Evolutionary conservation across 2,329 filamentous ascomycete genomes (phyloP).

Genomic region (Thyridium curvatum): DNA sequence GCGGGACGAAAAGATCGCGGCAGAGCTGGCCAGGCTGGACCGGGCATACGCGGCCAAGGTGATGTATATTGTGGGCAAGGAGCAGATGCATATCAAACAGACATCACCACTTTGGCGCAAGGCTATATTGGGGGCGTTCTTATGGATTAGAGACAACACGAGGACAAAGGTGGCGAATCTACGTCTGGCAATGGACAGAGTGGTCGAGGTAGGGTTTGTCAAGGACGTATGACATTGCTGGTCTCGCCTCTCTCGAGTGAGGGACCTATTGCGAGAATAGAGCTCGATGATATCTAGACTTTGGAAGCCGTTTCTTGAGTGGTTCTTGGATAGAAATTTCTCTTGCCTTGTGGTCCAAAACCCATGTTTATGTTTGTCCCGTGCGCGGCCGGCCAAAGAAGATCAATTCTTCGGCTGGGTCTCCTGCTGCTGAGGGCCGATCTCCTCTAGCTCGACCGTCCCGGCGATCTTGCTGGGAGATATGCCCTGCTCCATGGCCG

Average conservation of each 20-base stretch:
- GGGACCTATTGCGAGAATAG: too few relatives aligned
- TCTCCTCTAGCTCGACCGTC: too few relatives aligned
- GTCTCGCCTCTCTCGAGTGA: too few relatives aligned
- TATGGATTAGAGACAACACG: slow-evolving; percentile 59
- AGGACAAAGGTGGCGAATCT: slow-evolving; percentile 58
- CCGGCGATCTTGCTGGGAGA: too few relatives aligned
- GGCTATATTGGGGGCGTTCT: slow-evolving; percentile 43
- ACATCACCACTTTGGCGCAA: slow-evolving; percentile 35
- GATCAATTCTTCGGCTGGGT: too few relatives aligned
- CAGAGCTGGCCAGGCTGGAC: slow-evolving; percentile 38
- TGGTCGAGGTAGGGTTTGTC: slow-evolving; percentile 62
- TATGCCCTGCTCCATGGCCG: not conserved
- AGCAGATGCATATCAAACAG: slow-evolving; percentile 44
- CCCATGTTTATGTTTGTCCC: too few relatives aligned
- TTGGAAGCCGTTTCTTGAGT: too few relatives aligned
- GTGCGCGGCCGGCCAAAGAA: too few relatives aligned
- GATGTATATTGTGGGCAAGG: slow-evolving; percentile 53
- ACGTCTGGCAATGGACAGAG: slow-evolving; percentile 47
- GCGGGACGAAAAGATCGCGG: slow-evolving; percentile 15
- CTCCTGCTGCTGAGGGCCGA: too few relatives aligned
- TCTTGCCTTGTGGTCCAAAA: too few relatives aligned
- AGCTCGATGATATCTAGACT: too few relatives aligned
- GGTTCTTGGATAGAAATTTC: too few relatives aligned
- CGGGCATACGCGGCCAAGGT: slow-evolving; percentile 39
- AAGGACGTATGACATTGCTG: slow-evolving; percentile 46